Conservation (phyloP, 176 grass and related monocot genomes). For the Melocanna baccifera region DNA sequence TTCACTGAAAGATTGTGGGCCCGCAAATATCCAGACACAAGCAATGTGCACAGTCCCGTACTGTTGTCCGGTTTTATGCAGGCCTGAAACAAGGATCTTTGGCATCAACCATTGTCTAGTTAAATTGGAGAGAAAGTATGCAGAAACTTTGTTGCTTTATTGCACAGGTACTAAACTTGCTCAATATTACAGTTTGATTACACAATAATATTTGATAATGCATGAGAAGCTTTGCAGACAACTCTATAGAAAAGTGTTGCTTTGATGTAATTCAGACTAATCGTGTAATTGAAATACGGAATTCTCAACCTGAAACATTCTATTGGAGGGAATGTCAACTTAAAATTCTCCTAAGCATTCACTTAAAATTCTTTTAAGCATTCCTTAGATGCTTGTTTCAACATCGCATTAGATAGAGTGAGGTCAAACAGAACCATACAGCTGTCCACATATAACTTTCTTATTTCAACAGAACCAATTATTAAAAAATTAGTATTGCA, state of each 20-base stretch:
- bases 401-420: neutral
- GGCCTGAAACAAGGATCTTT: conserved; percentile 41
- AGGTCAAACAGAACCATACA: neutral
- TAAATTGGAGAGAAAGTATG: neutral
- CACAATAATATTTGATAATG: neutral
- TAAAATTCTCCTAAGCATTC: neutral
- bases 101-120: neutral
- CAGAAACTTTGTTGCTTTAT: neutral
- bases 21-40: conserved; percentile 83
- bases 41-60: conserved; percentile 66
- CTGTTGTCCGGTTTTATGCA: conserved; percentile 51
- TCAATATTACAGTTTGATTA: neutral
- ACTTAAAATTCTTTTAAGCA: neutral
- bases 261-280: neutral
- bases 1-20: conserved; percentile 81
- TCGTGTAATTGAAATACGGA: conserved; percentile 2
- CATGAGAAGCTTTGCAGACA: neutral
- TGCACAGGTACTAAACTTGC: neutral
- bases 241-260: neutral
- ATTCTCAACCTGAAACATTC: neutral
- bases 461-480: conserved; percentile 8
- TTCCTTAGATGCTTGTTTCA: neutral
- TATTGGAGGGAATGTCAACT: neutral
- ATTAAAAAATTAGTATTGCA: neutral
- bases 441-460: neutral